Percentiles rank a stretch among this genome's conserved stretches.
phyloP scores from a whole-genome alignment of 2,329 filamentous ascomycete genomes.

The Claviceps sp. region DNA sequence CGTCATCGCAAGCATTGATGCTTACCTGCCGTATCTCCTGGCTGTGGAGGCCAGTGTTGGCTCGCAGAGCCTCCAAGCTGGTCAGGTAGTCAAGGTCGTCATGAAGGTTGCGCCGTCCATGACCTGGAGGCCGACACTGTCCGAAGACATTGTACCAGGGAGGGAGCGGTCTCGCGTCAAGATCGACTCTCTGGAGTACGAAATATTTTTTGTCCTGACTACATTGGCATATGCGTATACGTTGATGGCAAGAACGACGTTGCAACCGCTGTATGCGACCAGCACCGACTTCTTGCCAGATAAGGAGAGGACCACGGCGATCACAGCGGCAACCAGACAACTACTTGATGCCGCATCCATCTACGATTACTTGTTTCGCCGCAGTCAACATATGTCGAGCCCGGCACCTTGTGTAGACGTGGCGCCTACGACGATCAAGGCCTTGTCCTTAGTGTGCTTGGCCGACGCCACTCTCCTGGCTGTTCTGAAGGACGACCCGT shows the following conservation, averaged over 20 bases:
- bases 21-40: constrained; percentile 74
- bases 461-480: constrained; percentile 84
- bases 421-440: constrained; percentile 36
- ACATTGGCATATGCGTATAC: constrained; percentile 65
- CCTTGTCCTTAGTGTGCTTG: constrained; percentile 53
- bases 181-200: constrained; percentile 64
- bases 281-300: constrained; percentile 44
- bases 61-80: constrained; percentile 24
- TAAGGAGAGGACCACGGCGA: constrained; percentile 55
- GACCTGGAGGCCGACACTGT: constrained; percentile 75
- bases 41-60: constrained; percentile 62
- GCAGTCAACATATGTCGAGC: constrained; percentile 30
- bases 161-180: constrained; percentile 54
- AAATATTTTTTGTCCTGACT: constrained; percentile 66
- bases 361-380: constrained; percentile 55
- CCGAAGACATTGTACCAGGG: constrained; percentile 47
- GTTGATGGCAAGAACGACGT: constrained; percentile 54
- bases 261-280: constrained; percentile 61
- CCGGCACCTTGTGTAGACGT: constrained; percentile 39
- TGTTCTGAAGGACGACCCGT: constrained; percentile 88
- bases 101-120: constrained; percentile 48
- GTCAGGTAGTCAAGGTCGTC: constrained; percentile 55
- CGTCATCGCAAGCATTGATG: constrained; percentile 55
- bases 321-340: constrained; percentile 62
- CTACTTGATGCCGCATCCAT: constrained; percentile 68